Evolutionary conservation across 73 alveolate species (phyloP), one percentile per base, ranked within the genome.

Genomic region (Uronychia binucleata): DNA sequence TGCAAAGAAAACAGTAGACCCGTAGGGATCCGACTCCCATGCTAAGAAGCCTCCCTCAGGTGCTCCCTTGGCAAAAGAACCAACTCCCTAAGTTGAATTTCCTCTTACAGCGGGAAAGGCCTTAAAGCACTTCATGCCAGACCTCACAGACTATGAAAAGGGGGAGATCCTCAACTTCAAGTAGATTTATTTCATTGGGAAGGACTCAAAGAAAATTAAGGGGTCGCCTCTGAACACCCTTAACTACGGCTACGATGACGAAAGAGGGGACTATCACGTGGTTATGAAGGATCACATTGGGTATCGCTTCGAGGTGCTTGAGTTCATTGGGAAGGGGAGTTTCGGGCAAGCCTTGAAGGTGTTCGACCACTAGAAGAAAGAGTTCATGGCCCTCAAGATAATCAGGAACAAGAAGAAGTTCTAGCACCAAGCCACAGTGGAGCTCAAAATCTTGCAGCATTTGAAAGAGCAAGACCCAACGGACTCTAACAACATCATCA

Each of bases 251-350:
- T 87, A 86, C 90, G 98, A 97, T 85, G 95, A 91, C 59, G 95
- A 92, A 67, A 92, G 94, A 77, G 99, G 99, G 28, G 98, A 98
- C 79, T 98, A 98, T 79, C 82, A 85, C 28, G 81, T 85, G 31
- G 93, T 88, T 31, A 81, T 82, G 58, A 96, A 98, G 58, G 98
- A 97, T 81, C 99, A 98, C 88, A 93, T 98, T 32, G 90, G 90
- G 76, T 98, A 95, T 83, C 77, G 99, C 87, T 98, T 96, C 93
- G 99, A 98, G 85, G 88, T 98, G 67, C 46, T 94, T 19, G 90
- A 89, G 29, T 75, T 76, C 60, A 34, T 89, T n/a, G 95, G 95
- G 0, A 87, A 89, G 60, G 95, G 95, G 19, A 84, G 92, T 58
- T 89, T 89, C 34, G 95, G 95, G 26, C 89, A 89, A 59, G 95